Evolutionary conservation across 495 filamentous ascomycete species (phyloP).

Genomic region (Choiromyces venosus): DNA sequence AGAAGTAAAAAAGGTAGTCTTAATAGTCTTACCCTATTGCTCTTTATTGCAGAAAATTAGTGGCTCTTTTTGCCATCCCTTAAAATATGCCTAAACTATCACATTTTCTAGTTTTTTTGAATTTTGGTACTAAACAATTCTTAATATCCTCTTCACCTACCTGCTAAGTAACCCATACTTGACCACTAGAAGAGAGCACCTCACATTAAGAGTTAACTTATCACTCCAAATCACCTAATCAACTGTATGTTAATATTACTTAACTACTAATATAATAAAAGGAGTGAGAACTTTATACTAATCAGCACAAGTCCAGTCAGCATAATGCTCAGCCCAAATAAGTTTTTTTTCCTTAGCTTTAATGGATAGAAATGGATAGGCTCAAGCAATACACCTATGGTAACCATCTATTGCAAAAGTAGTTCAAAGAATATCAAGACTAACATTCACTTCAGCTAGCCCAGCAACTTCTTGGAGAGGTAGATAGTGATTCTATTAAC

Average conservation of each 20-base stretch:
- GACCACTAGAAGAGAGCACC: not conserved
- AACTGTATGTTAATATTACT: not conserved
- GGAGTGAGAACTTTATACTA: not conserved
- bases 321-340: conserved; percentile 1
- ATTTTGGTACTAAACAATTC: conserved; percentile 1
- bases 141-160: not conserved
- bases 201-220: not conserved
- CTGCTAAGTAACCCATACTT: not conserved
- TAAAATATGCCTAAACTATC: not conserved
- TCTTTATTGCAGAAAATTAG: conserved; percentile 13
- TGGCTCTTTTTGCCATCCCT: not conserved
- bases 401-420: not conserved
- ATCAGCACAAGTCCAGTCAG: not conserved
- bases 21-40: conserved; percentile 4
- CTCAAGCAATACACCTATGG: not conserved
- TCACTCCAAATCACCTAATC: not conserved
- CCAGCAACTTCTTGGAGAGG: not conserved
- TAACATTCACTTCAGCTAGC: not conserved
- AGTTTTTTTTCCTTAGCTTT: not conserved
- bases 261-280: not conserved
- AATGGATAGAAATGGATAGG: not conserved
- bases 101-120: not conserved
- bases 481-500: not conserved
- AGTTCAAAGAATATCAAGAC: not conserved
- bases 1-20: not conserved